Conservation (phyloP, 1,139 yeast species). For the Lodderomyces elongisporus region DNA sequence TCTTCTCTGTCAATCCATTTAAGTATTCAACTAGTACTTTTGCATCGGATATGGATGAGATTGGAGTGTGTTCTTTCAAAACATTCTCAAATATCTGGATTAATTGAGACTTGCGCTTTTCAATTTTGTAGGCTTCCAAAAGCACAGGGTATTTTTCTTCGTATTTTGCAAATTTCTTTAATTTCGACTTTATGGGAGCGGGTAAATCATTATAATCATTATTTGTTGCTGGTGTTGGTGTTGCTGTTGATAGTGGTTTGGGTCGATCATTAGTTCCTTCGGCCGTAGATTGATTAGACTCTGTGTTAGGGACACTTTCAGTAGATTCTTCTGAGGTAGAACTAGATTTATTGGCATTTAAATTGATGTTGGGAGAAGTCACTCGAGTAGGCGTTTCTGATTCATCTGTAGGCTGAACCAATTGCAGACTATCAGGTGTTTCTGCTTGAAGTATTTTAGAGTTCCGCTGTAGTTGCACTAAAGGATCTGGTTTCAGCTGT, state of each 20-base stretch:
- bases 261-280: too few relatives aligned
- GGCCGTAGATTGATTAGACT: too few relatives aligned
- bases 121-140: conserved; percentile 77
- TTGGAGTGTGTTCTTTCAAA: conserved; percentile 76
- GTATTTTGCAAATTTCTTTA: conserved; percentile 77
- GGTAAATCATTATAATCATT: conserved; percentile 37
- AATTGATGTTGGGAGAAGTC: conserved; percentile 5
- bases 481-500: conserved; percentile 17
- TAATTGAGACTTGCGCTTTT: conserved; percentile 62
- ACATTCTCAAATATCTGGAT: conserved; percentile 66
- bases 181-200: conserved; percentile 51
- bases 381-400: conserved; percentile 9
- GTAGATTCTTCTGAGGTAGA: too few relatives aligned
- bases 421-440: conserved; percentile 43
- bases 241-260: conserved; percentile 7
- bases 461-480: conserved; percentile 32
- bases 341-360: too few relatives aligned
- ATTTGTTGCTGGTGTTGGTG: conserved; percentile 4
- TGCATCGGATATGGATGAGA: conserved; percentile 67
- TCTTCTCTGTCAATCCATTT: conserved; percentile 57
- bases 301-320: too few relatives aligned
- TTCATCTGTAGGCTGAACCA: conserved; percentile 47
- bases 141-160: conserved; percentile 84
- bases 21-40: conserved; percentile 67
- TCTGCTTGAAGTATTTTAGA: conserved; percentile 27